Evolutionary conservation across 192 early-diverging fungal species (phyloP).

Genomic region (Phycomyces nitens): DNA sequence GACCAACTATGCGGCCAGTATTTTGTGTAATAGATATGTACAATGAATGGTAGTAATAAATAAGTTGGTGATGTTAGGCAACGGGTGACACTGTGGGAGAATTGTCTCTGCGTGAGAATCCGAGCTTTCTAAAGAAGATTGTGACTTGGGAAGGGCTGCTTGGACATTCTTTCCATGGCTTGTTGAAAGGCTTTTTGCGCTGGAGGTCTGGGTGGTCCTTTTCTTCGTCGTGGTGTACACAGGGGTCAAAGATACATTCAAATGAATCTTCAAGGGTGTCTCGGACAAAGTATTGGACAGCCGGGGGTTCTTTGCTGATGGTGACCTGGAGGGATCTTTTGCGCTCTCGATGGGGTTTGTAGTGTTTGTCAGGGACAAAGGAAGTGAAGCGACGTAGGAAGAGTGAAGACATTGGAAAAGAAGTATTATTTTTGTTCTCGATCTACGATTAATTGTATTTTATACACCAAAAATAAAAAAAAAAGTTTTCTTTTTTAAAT

Average conservation of each 20-base stretch:
- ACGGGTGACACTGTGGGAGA: too few species aligned
- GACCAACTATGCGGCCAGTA: too few species aligned
- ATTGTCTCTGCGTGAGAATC: too few species aligned
- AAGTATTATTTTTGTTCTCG: background rate
- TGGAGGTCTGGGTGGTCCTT: constrained; percentile 27
- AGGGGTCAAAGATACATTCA: constrained; percentile 31
- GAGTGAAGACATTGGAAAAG: constrained; percentile 13
- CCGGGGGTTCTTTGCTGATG: constrained; percentile 32
- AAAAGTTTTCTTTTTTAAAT: too few species aligned
- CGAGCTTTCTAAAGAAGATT: too few species aligned
- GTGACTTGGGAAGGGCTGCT: too few species aligned
- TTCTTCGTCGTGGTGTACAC: constrained; percentile 27
- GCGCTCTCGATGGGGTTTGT: constrained; percentile 4
- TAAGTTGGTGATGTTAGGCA: too few species aligned
- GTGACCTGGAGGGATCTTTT: constrained; percentile 17
- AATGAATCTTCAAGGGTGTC: constrained; percentile 13
- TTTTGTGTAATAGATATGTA: too few species aligned
- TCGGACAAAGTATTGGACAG: constrained; percentile 24
- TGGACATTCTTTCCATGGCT: constrained; percentile 18
- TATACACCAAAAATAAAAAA: too few species aligned
- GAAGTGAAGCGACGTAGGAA: constrained; percentile 13
- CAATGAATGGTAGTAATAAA: too few species aligned
- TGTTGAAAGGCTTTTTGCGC: background rate
- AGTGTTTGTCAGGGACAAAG: constrained; percentile 16
- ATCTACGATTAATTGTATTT: background rate